A percentile compares a stretch with the other conserved stretches of the same genome.
Evolutionary conservation across 495 filamentous ascomycete species (phyloP).

Genomic region (Aspergillus campestris): DNA sequence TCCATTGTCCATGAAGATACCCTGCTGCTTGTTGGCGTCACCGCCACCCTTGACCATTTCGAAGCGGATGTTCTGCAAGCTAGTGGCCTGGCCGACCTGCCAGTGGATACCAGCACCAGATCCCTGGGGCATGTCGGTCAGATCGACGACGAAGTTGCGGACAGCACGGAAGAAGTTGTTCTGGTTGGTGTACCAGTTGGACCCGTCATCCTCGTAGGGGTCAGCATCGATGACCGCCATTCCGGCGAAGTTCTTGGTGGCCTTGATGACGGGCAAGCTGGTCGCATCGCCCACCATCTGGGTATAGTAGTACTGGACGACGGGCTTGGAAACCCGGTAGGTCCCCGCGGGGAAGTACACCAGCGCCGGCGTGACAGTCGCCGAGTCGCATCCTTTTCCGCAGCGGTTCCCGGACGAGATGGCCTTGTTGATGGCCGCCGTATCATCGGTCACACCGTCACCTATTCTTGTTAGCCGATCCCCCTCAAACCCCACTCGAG

Average conservation of each 20-base stretch:
- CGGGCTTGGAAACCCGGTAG: conserved; percentile 59
- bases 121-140: conserved; percentile 57
- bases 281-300: conserved; percentile 71
- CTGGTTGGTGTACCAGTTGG: conserved; percentile 81
- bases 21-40: conserved; percentile 65
- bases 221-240: conserved; percentile 89
- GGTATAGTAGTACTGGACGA: conserved; percentile 71
- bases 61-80: conserved; percentile 83
- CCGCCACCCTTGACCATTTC: conserved; percentile 72
- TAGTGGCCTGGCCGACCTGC: conserved; percentile 95
- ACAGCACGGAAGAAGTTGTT: conserved; percentile 99
- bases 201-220: conserved; percentile 58
- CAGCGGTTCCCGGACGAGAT: conserved; percentile 72
- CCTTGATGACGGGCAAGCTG: conserved; percentile 69
- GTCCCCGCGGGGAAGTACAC: conserved; percentile 78
- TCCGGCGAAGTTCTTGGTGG: conserved; percentile 59
- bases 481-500: conserved; percentile 11
- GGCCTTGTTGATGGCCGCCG: conserved; percentile 79
- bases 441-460: conserved; percentile 78
- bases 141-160: conserved; percentile 88
- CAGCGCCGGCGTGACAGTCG: conserved; percentile 65
- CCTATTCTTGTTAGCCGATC: conserved; percentile 32
- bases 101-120: conserved; percentile 82
- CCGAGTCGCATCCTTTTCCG: conserved; percentile 67
- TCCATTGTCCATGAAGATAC: conserved; percentile 97